Base-by-base conservation (phyloP, 2,329 filamentous ascomycete genomes). In the Colletotrichum musicola region DNA sequence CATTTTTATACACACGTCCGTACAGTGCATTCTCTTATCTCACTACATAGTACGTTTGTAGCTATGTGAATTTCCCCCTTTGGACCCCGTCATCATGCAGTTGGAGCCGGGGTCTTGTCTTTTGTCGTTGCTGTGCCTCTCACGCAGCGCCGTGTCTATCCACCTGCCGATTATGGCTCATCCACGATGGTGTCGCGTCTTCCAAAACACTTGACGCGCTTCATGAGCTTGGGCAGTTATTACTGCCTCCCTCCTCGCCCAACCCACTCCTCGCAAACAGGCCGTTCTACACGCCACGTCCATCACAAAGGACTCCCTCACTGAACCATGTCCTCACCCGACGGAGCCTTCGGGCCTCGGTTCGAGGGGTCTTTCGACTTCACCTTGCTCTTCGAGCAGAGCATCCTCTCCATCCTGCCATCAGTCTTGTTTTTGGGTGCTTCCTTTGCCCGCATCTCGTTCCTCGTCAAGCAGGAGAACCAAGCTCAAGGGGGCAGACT, bases 331-430 rank as follows among this genome's bases (percentile, higher is more conserved):
- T 42, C 40, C 2, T 42, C 40, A 6, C 13, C 60, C 1, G 74
- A 77, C 9, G 57, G 72, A 16, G 2, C 27, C 0, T 75, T 77
- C 13, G 75, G 75, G 3, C 74, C 75, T 16, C 65, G 65, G 16
- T 18, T 72, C 22, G 22, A 22, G 2, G 74, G 71, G 1, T 25
- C 64, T 20, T 76, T 77, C 6, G 75, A 77, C 44, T 77, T 77
- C 10, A 77, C 75, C 0, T 62, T 77, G 12, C 72, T 76, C 16
- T 77, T 77, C 50, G 75, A 77, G 14, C 73, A 77, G 47, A 74
- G 72, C 57, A 73, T 77, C 6, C 25, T 77, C 4, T 77, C 74
- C 7, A 57, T 76, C 4, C 58, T 76, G 1, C 75, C 75, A 0
- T 69, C 73, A 3, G 54, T 59, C 10, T 1, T 74, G 5, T 77